phyloP scores from a whole-genome alignment of 495 filamentous ascomycete species.

The Trichoderma parareesei region DNA sequence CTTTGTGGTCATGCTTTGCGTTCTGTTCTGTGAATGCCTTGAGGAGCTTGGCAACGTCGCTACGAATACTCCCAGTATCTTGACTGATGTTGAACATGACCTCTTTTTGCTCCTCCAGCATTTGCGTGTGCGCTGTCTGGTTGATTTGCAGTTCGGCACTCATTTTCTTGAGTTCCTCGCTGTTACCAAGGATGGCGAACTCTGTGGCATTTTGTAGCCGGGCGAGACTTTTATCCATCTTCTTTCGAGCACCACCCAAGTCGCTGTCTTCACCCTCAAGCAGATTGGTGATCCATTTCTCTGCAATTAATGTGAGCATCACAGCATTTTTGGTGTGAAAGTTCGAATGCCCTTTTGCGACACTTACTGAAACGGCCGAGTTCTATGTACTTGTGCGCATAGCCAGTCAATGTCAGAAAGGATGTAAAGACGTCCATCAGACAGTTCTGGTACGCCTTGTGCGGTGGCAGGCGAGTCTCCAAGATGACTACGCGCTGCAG shows the following conservation, averaged over 20 bases:
- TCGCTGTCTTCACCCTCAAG: constrained; percentile 17
- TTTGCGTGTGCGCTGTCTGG: constrained; percentile 14
- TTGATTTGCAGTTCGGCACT: constrained; percentile 16
- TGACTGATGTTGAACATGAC: constrained; percentile 7
- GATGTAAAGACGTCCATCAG: constrained; percentile 21
- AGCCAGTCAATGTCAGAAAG: constrained; percentile 18
- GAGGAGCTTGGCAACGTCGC: constrained; percentile 14
- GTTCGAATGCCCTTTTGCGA: not conserved
- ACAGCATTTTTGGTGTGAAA: too few species aligned
- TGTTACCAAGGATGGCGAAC: constrained; percentile 19
- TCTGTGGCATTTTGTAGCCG: constrained; percentile 19
- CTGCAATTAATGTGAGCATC: constrained; percentile 2
- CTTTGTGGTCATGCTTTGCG: constrained; percentile 8
- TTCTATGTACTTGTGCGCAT: constrained; percentile 21
- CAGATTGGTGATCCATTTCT: constrained; percentile 20
- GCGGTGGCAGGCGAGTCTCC: constrained; percentile 17
- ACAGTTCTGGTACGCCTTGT: constrained; percentile 18
- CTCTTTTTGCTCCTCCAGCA: constrained; percentile 17
- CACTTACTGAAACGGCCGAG: constrained; percentile 17
- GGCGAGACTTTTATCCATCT: constrained; percentile 17
- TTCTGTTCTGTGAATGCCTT: constrained; percentile 13
- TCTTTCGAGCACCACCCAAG: constrained; percentile 16
- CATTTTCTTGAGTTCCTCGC: constrained; percentile 16
- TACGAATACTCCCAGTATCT: constrained; percentile 11
- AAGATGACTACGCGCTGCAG: constrained; percentile 22